These are phyloP conservation scores for Sordariomycetes sp. DNA, from an alignment of 2,329 filamentous ascomycete species.

Conservation along the genomic window DNA sequence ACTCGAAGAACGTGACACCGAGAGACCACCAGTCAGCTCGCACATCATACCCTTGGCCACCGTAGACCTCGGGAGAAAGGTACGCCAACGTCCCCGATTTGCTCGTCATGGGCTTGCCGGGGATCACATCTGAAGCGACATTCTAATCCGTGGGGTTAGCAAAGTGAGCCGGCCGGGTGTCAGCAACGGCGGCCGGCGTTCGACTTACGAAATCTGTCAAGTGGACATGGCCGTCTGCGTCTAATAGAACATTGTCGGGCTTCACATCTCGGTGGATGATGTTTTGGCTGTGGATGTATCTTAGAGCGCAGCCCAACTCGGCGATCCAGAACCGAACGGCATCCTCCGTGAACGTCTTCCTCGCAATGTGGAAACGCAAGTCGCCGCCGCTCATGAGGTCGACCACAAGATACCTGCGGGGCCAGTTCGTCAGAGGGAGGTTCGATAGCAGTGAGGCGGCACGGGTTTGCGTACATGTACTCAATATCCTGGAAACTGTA, in stretches of 20 bases:
- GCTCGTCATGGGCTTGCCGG: slow-evolving; percentile 75
- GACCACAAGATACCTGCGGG: slow-evolving; percentile 88
- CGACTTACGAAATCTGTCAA: slow-evolving; percentile 83
- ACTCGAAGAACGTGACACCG: slow-evolving; percentile 97
- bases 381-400: slow-evolving; percentile 98
- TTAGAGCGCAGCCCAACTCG: slow-evolving; percentile 81
- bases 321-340: slow-evolving; percentile 96
- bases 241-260: slow-evolving; percentile 81
- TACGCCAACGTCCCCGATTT: slow-evolving; percentile 96
- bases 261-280: slow-evolving; percentile 90
- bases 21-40: slow-evolving; percentile 98
- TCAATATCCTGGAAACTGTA: slow-evolving; percentile 99
- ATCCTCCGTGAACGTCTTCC: slow-evolving; percentile 96
- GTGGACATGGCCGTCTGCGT: slow-evolving; percentile 88
- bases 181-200: neutral
- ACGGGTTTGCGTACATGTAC: slow-evolving; percentile 64
- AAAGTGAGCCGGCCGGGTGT: neutral
- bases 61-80: slow-evolving; percentile 89
- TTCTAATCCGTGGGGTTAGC: slow-evolving; percentile 47
- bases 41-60: slow-evolving; percentile 76
- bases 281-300: slow-evolving; percentile 75
- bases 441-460: neutral
- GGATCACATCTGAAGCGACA: slow-evolving; percentile 85
- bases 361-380: slow-evolving; percentile 91
- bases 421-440: neutral